Percentiles rank a stretch among this genome's conserved stretches.
Conservation (phyloP, 805 yeast species). For the Candida germanica region DNA sequence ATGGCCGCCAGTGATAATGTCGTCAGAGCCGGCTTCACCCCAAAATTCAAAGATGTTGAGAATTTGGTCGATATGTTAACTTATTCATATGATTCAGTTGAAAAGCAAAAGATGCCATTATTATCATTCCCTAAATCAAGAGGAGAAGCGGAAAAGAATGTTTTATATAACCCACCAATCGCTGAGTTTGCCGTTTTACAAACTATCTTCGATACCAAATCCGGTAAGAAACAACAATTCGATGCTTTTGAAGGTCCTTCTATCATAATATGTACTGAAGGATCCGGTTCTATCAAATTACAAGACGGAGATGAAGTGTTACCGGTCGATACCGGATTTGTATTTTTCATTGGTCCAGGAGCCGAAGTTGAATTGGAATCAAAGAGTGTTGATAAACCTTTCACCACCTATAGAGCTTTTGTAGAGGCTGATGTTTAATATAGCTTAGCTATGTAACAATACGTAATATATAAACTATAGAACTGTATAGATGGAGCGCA, state of each 20-base stretch:
- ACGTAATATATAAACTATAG: too few relatives aligned
- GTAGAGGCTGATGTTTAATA: constrained; percentile 76
- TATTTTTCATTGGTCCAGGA: constrained; percentile 81
- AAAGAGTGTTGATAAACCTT: constrained; percentile 37
- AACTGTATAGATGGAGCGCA: too few relatives aligned
- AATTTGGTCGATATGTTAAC: constrained; percentile 89
- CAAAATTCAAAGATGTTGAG: constrained; percentile 93
- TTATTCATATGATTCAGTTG: constrained; percentile 83
- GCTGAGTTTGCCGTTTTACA: constrained; percentile 94
- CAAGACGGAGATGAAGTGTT: constrained; percentile 29
- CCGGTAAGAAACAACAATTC: constrained; percentile 52
- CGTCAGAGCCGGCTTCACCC: constrained; percentile 99
- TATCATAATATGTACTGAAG: constrained; percentile 78
- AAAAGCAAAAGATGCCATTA: constrained; percentile 86
- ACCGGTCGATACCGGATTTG: constrained; percentile 64
- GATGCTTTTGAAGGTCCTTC: constrained; percentile 82
- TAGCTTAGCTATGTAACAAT: too few relatives aligned
- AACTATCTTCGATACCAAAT: constrained; percentile 52
- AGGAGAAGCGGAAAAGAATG: constrained; percentile 60
- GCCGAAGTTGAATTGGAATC: constrained; percentile 60
- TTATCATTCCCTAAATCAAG: constrained; percentile 52
- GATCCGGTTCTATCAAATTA: constrained; percentile 59
- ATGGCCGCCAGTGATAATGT: constrained; percentile 99
- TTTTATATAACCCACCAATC: constrained; percentile 91
- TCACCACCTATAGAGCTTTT: constrained; percentile 88